Conservation (phyloP, 2,329 filamentous ascomycete genomes). For the Zalaria sp. region DNA sequence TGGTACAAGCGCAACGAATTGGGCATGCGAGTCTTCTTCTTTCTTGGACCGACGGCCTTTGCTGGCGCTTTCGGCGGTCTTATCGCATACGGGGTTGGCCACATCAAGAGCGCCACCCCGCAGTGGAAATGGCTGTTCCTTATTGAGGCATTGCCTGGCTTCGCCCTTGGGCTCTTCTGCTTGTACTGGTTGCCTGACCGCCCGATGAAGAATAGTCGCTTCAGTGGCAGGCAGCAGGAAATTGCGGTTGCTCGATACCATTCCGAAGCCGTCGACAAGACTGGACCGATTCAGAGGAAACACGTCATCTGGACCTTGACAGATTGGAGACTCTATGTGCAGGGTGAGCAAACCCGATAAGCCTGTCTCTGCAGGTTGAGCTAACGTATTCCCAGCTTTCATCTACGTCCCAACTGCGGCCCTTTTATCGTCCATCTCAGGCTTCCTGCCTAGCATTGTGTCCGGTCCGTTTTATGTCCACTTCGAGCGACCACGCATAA, state of each 20-base stretch:
- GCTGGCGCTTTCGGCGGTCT: slow-evolving; percentile 40
- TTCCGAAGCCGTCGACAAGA: slow-evolving; percentile 23
- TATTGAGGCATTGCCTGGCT: slow-evolving; percentile 22
- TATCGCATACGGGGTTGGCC: slow-evolving; percentile 37
- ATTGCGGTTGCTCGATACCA: slow-evolving; percentile 27
- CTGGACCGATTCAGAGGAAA: slow-evolving; percentile 25
- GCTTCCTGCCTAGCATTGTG: slow-evolving; percentile 40
- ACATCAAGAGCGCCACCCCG: slow-evolving; percentile 23
- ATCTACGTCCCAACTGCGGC: slow-evolving; percentile 35
- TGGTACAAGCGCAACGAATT: slow-evolving; percentile 44
- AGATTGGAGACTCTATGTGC: slow-evolving; percentile 38
- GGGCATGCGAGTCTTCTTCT: slow-evolving; percentile 42
- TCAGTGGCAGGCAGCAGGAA: slow-evolving; percentile 26
- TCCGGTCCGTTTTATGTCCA: slow-evolving; percentile 46
- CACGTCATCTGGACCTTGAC: slow-evolving; percentile 20
- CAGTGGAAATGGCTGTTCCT: slow-evolving; percentile 37
- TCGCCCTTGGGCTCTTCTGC: too few species aligned
- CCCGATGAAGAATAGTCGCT: slow-evolving; percentile 5
- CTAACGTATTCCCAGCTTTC: slow-evolving; percentile 9
- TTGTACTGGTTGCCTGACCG: slow-evolving; percentile 15
- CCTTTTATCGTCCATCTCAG: slow-evolving; percentile 12
- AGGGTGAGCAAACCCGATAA: slow-evolving; percentile 9
- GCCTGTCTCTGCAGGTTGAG: too few species aligned
- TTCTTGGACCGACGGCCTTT: slow-evolving; percentile 40
- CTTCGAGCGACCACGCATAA: slow-evolving; percentile 17